Evolutionary conservation across 257 asterid genomes (phyloP).

Genomic region (Salvia rosmarinus): DNA sequence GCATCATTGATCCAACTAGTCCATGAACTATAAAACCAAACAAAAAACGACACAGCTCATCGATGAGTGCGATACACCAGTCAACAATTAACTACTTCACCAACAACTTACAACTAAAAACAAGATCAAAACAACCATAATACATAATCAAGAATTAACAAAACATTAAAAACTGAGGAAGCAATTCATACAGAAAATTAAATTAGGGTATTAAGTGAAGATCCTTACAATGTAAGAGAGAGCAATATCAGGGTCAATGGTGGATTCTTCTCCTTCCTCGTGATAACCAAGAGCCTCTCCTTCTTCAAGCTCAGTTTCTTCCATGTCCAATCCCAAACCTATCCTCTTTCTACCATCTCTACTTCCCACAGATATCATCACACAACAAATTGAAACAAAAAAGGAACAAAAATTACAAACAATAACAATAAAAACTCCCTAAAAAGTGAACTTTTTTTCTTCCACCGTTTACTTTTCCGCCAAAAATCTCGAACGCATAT

Average conservation of each 20-base stretch:
- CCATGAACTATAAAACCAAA: slow-evolving; percentile 26
- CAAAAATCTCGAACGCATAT: slow-evolving; percentile 45
- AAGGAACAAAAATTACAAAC: slow-evolving; percentile 17
- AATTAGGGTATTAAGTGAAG: slow-evolving; percentile 4
- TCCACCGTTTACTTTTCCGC: slow-evolving; percentile 48
- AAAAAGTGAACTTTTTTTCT: slow-evolving; percentile 31
- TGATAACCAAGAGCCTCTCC: slow-evolving; percentile 78
- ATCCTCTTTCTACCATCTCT: slow-evolving; percentile 78
- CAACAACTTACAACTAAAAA: slow-evolving; percentile 7
- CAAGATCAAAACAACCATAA: slow-evolving; percentile 36
- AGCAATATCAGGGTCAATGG: slow-evolving; percentile 91
- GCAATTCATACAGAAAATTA: slow-evolving; percentile 21
- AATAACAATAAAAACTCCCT: slow-evolving; percentile 38
- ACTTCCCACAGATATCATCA: slow-evolving; percentile 79
- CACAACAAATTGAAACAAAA: slow-evolving; percentile 23
- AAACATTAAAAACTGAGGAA: slow-evolving; percentile 26
- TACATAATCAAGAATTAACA: slow-evolving; percentile 24
- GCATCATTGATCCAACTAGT: slow-evolving; percentile 23
- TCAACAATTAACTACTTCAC: slow-evolving; percentile 23
- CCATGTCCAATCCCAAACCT: slow-evolving; percentile 80
- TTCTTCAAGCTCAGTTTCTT: slow-evolving; percentile 86
- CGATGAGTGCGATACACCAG: background rate
- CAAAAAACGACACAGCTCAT: slow-evolving; percentile 29
- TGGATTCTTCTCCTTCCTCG: slow-evolving; percentile 55
- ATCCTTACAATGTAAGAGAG: slow-evolving; percentile 89